A percentile compares a stretch with the other conserved stretches of the same genome.
Evolutionary conservation across 257 asterid genomes (phyloP).

Genomic region (Handroanthus guayacan): DNA sequence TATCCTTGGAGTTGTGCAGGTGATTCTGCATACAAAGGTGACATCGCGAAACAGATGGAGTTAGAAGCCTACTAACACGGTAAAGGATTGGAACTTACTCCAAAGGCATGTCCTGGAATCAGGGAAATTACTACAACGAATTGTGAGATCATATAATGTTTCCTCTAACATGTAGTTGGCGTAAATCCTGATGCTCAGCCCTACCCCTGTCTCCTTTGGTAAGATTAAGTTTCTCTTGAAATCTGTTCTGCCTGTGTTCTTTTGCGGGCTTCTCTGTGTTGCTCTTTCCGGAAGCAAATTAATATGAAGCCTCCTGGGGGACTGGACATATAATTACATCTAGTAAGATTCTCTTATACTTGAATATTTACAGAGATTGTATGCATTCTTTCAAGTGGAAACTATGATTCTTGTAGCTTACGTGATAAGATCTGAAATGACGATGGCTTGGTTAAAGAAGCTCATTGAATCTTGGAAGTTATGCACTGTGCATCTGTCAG

Average conservation of each 20-base stretch:
- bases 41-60: neutral
- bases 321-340: no score
- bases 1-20: neutral
- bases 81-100: neutral
- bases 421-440: neutral
- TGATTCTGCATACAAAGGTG: neutral
- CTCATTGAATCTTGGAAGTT: neutral
- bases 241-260: no score
- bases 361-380: no score
- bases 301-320: no score
- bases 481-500: neutral
- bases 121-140: conserved; percentile 16
- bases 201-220: neutral
- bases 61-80: neutral
- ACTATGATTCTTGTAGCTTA: no score
- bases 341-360: no score
- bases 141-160: neutral
- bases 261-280: no score
- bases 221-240: neutral
- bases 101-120: neutral
- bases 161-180: neutral
- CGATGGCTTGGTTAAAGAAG: neutral
- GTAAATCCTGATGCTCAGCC: neutral
- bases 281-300: no score
- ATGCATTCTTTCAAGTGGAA: no score